Evolutionary conservation across 257 asterid genomes (phyloP).

Genomic region (Petunia axillaris): DNA sequence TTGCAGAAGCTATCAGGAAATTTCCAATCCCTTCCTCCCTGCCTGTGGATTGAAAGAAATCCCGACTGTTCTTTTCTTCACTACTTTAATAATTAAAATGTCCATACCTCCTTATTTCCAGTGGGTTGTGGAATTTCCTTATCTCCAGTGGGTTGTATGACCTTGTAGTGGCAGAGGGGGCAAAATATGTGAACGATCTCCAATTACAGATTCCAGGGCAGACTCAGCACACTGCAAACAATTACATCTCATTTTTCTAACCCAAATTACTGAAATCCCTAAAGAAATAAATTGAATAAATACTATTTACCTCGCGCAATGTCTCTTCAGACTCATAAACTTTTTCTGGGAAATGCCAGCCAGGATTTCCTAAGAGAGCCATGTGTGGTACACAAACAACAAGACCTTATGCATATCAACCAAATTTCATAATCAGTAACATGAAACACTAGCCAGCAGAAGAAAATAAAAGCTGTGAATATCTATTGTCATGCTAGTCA

Average conservation of each 20-base stretch:
- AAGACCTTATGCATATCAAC: slow-evolving; percentile 62
- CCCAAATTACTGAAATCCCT: not conserved
- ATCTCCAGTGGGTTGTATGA: no score
- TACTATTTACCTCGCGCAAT: slow-evolving; percentile 65
- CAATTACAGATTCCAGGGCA: slow-evolving; percentile 77
- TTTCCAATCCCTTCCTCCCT: not conserved
- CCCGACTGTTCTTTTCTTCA: not conserved
- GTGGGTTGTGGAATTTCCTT: slow-evolving; percentile 36
- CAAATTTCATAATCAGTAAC: slow-evolving; percentile 23
- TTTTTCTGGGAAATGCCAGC: slow-evolving; percentile 96
- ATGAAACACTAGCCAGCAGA: slow-evolving; percentile 16
- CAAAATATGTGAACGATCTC: slow-evolving; percentile 82
- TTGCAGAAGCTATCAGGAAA: slow-evolving; percentile 2
- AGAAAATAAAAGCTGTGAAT: not conserved
- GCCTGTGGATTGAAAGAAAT: not conserved
- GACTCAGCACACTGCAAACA: slow-evolving; percentile 86
- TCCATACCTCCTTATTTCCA: slow-evolving; percentile 54
- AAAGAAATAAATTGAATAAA: not conserved
- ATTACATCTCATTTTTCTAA: slow-evolving; percentile 23
- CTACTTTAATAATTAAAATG: not conserved
- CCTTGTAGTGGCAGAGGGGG: no score
- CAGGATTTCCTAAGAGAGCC: slow-evolving; percentile 59
- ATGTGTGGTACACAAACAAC: slow-evolving; percentile 56
- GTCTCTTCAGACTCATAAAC: slow-evolving; percentile 73
- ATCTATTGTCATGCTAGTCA: slow-evolving; percentile 7